A percentile compares a stretch with the other conserved stretches of the same genome.
Evolutionary conservation across 2,329 filamentous ascomycete genomes (phyloP).

Genomic region (Xylariaceae sp.): DNA sequence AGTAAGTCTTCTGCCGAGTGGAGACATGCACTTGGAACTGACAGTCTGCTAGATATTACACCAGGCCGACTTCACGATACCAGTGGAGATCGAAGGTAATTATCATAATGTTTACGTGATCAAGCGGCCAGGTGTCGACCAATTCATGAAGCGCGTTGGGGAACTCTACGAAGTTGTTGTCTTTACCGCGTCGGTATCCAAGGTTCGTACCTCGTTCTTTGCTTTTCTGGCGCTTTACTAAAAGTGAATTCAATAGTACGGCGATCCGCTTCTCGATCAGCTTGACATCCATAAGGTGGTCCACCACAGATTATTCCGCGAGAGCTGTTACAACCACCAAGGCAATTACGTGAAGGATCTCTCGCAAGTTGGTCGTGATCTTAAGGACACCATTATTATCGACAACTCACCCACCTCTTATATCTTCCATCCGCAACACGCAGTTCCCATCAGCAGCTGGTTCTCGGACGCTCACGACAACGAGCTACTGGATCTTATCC

Average conservation of each 20-base stretch:
- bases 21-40: neutral
- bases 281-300: conserved; percentile 96
- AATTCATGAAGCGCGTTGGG: conserved; percentile 98
- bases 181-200: conserved; percentile 97
- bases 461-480: conserved; percentile 99
- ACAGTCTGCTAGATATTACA: conserved; percentile 72
- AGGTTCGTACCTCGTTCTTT: conserved; percentile 57
- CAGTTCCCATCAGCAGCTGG: conserved; percentile 99
- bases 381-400: conserved; percentile 98
- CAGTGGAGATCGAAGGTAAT: conserved; percentile 97
- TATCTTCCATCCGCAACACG: conserved; percentile 98
- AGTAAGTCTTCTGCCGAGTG: conserved; percentile 48
- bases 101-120: conserved; percentile 99
- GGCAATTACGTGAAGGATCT: conserved; percentile 99
- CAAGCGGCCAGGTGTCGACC: conserved; percentile 95
- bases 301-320: conserved; percentile 92
- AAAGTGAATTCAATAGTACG: conserved; percentile 61
- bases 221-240: conserved; percentile 12
- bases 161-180: conserved; percentile 98
- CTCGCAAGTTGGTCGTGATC: conserved; percentile 91
- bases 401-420: conserved; percentile 99
- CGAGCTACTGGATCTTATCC: conserved; percentile 94
- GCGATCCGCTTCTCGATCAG: conserved; percentile 92
- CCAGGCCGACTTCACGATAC: conserved; percentile 98
- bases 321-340: conserved; percentile 99